phyloP scores from a whole-genome alignment of 2,329 filamentous ascomycete species.

The Ophiostoma perfectum region DNA sequence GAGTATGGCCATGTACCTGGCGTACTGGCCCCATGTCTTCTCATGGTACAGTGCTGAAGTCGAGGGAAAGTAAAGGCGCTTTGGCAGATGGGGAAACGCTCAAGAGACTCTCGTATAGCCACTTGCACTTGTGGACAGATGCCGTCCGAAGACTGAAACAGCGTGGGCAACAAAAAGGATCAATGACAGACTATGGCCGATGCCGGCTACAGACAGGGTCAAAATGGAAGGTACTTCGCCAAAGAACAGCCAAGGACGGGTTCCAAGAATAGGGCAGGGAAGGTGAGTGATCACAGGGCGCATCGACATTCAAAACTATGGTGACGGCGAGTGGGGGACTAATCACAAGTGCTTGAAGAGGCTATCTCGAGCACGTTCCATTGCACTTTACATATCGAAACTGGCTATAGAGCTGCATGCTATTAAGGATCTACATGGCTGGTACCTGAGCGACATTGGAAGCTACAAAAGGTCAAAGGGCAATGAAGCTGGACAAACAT shows the following conservation, averaged over 20 bases:
- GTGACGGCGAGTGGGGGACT: neutral
- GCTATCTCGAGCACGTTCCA: neutral
- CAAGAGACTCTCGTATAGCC: neutral
- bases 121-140: neutral
- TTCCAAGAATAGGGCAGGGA: neutral
- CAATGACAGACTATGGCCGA: neutral
- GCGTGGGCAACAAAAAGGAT: neutral
- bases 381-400: neutral
- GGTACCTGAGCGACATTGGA: neutral
- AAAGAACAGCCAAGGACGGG: neutral
- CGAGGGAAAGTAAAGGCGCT: neutral
- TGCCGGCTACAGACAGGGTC: neutral
- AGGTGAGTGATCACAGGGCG: neutral
- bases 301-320: neutral
- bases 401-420: neutral
- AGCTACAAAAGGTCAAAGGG: neutral
- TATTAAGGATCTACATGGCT: slow-evolving; percentile 6
- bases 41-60: neutral
- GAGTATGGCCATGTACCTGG: too few species aligned
- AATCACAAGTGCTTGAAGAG: neutral
- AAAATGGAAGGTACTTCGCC: neutral
- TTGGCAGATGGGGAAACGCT: neutral
- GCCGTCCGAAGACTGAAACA: neutral
- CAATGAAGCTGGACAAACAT: too few species aligned
- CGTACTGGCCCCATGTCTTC: too few species aligned